Conservation (phyloP, 2,329 filamentous ascomycete species). For the Botryosphaeria agaves region DNA sequence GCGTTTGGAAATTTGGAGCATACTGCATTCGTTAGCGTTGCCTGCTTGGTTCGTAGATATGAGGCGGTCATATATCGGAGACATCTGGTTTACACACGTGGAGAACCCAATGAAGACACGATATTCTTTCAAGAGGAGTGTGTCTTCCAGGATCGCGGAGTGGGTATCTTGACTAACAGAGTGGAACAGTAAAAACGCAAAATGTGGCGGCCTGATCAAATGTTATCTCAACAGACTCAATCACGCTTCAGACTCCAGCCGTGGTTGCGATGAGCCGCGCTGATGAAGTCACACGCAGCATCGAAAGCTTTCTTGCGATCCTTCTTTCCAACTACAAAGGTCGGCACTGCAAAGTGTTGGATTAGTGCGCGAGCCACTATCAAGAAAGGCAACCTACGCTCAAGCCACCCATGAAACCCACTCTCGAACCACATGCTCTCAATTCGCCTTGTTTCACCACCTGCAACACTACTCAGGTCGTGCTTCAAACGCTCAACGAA, state of each 20-base stretch:
- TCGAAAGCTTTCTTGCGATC: not conserved
- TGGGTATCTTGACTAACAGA: too few species aligned
- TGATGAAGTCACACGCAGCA: not conserved
- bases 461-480: slow-evolving; percentile 9
- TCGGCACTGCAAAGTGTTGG: too few species aligned
- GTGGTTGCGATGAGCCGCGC: not conserved
- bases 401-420: slow-evolving; percentile 10
- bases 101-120: too few species aligned
- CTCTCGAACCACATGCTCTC: slow-evolving; percentile 10
- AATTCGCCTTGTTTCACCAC: slow-evolving; percentile 5
- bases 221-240: not conserved
- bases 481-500: slow-evolving; percentile 19
- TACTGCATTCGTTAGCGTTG: too few species aligned
- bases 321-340: not conserved
- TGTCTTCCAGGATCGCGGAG: too few species aligned
- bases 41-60: too few species aligned
- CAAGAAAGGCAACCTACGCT: slow-evolving; percentile 19
- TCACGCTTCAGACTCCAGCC: not conserved
- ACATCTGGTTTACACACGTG: too few species aligned
- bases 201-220: too few species aligned
- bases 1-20: not conserved
- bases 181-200: too few species aligned
- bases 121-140: too few species aligned
- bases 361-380: too few species aligned
- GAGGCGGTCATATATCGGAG: too few species aligned